A percentile compares a stretch with the other conserved stretches of the same genome.
These are phyloP conservation scores for Symbiodinium natans DNA, from an alignment of 73 alveolate species.

Conservation along the genomic window DNA sequence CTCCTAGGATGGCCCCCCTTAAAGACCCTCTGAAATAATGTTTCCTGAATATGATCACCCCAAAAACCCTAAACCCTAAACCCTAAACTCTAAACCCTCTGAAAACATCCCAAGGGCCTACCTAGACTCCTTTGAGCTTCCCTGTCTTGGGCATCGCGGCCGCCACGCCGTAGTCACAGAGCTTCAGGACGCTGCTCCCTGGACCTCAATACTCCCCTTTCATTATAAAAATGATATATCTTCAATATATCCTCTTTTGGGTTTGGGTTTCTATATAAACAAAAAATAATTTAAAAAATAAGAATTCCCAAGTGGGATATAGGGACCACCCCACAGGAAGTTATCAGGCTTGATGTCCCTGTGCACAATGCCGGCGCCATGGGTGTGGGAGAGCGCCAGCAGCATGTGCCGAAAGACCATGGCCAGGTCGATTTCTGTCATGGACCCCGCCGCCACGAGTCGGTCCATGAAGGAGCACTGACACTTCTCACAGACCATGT, in stretches of 20 bases:
- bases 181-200: constrained; percentile 53
- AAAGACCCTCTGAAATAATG: too few species aligned
- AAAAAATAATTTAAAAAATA: too few species aligned
- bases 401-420: constrained; percentile 90
- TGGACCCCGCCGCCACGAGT: constrained; percentile 67
- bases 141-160: constrained; percentile 78
- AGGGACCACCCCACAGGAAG: constrained; percentile 86
- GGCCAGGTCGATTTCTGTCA: constrained; percentile 79
- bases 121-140: constrained; percentile 58
- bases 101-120: too few species aligned
- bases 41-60: too few species aligned
- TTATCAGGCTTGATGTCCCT: constrained; percentile 90
- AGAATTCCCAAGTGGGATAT: too few species aligned
- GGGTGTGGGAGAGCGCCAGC: constrained; percentile 85
- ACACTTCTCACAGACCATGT: constrained; percentile 89
- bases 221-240: too few species aligned
- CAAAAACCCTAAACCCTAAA: too few species aligned
- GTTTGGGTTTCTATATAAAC: too few species aligned
- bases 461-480: constrained; percentile 50
- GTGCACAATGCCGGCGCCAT: constrained; percentile 82
- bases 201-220: too few species aligned
- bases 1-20: too few species aligned
- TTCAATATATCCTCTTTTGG: too few species aligned
- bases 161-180: constrained; percentile 85
- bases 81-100: too few species aligned